Evolutionary conservation across 805 yeast genomes (phyloP).

Genomic region (Kuraishia capsulata): DNA sequence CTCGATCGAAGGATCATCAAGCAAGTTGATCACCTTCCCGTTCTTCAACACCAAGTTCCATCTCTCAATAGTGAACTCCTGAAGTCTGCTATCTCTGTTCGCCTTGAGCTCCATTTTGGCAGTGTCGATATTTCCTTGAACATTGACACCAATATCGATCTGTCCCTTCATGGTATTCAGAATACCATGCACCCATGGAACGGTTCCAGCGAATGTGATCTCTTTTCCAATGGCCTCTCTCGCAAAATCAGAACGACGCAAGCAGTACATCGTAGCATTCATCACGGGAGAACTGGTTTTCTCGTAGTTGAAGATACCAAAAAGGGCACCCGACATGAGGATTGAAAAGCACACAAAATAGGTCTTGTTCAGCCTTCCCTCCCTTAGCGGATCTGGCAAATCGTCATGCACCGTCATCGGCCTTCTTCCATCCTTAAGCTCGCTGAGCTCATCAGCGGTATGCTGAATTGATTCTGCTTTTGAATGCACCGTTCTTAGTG

Average conservation of each 20-base stretch:
- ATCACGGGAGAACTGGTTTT: slow-evolving; percentile 85
- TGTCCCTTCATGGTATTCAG: slow-evolving; percentile 77
- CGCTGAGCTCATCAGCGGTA: slow-evolving; percentile 5
- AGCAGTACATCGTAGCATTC: slow-evolving; percentile 74
- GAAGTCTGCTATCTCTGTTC: slow-evolving; percentile 49
- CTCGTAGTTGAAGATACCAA: slow-evolving; percentile 84
- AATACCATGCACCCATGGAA: slow-evolving; percentile 88
- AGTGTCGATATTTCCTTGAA: slow-evolving; percentile 53
- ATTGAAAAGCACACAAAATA: slow-evolving; percentile 48
- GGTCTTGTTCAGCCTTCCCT: slow-evolving; percentile 37
- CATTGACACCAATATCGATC: slow-evolving; percentile 63
- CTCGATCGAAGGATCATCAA: slow-evolving; percentile 34
- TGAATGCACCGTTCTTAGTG: too few relatives aligned
- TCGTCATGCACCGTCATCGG: slow-evolving; percentile 68
- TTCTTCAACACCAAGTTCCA: slow-evolving; percentile 53
- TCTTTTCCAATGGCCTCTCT: slow-evolving; percentile 61
- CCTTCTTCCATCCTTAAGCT: slow-evolving; percentile 10
- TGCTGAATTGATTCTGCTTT: too few relatives aligned
- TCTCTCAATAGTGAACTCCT: slow-evolving; percentile 47
- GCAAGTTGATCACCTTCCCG: slow-evolving; percentile 29
- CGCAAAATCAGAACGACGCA: slow-evolving; percentile 67
- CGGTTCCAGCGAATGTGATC: slow-evolving; percentile 60
- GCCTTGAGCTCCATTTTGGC: slow-evolving; percentile 62
- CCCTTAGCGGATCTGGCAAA: slow-evolving; percentile 71
- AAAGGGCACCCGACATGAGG: slow-evolving; percentile 44